These are phyloP conservation scores for Dipteronia sinensis DNA, from an alignment of 345 rosid species.

Conservation along the genomic window DNA sequence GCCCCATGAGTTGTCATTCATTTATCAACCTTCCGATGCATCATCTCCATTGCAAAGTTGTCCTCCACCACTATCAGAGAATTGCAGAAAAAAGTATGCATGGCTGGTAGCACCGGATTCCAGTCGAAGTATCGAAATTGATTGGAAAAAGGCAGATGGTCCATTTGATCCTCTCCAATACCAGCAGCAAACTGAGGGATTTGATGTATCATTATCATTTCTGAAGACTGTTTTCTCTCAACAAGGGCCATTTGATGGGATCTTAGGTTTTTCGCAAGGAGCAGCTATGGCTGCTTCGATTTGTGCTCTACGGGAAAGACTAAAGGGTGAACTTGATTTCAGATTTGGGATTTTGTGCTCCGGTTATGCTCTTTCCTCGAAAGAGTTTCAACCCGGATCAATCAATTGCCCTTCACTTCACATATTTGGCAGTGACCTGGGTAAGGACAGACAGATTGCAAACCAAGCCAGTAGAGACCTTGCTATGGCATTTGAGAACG, in stretches of 20 bases:
- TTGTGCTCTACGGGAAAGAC: constrained; percentile 42
- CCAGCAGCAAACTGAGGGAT: constrained; percentile 80
- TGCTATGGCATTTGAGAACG: constrained; percentile 55
- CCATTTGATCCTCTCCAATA: constrained; percentile 82
- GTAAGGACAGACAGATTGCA: constrained; percentile 79
- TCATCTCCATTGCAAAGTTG: constrained; percentile 32
- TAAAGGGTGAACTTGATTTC: constrained; percentile 58
- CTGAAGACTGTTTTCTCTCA: constrained; percentile 46
- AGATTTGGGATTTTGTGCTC: constrained; percentile 86
- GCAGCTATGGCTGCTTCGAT: constrained; percentile 88
- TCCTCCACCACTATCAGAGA: constrained; percentile 46
- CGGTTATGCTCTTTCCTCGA: constrained; percentile 50
- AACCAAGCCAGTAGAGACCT: constrained; percentile 65
- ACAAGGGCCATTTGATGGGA: constrained; percentile 94
- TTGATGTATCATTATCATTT: constrained; percentile 54
- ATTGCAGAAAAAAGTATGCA: constrained; percentile 78
- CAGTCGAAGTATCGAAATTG: constrained; percentile 33
- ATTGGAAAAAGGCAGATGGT: constrained; percentile 58
- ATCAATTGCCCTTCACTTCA: constrained; percentile 86
- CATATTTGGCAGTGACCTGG: constrained; percentile 67
- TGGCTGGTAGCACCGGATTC: constrained; percentile 75
- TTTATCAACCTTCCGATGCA: constrained; percentile 49
- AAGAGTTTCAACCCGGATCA: constrained; percentile 33
- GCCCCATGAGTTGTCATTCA: constrained; percentile 78
- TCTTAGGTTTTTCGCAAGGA: constrained; percentile 92